Percentiles rank a stretch among this genome's conserved stretches.
phyloP scores from a whole-genome alignment of 2,329 filamentous ascomycete genomes.

The Zopfia rhizophila region DNA sequence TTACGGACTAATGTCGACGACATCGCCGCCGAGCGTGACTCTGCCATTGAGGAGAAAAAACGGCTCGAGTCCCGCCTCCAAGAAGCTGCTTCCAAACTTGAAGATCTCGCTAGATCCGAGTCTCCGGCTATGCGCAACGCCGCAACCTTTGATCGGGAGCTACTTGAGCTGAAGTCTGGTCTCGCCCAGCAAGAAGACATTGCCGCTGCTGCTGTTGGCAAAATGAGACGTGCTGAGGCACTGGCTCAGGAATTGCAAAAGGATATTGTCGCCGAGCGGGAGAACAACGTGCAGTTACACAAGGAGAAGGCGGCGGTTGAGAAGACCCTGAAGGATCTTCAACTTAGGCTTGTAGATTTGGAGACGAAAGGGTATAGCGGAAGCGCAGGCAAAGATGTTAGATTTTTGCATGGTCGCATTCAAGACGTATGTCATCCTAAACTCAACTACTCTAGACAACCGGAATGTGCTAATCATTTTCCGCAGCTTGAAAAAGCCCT shows the following conservation, averaged over 20 bases:
- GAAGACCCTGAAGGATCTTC: conserved; percentile 89
- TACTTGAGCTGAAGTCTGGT: conserved; percentile 87
- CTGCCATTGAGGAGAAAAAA: conserved; percentile 87
- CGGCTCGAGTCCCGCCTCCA: conserved; percentile 84
- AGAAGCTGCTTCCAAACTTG: conserved; percentile 87
- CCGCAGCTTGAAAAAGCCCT: conserved; percentile 85
- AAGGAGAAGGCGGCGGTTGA: conserved; percentile 91
- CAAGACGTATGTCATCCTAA: conserved; percentile 77
- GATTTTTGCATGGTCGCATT: conserved; percentile 92
- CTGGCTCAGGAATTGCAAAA: conserved; percentile 90
- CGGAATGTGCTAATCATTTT: conserved; percentile 21
- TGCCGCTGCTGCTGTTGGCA: conserved; percentile 88
- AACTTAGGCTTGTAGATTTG: conserved; percentile 88
- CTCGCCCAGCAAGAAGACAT: conserved; percentile 95
- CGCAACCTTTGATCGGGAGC: conserved; percentile 86
- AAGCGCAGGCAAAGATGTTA: conserved; percentile 91
- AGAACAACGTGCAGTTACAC: conserved; percentile 81
- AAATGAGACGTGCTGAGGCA: conserved; percentile 95
- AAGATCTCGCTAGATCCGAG: conserved; percentile 86
- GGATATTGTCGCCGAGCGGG: conserved; percentile 87
- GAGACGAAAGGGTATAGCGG: conserved; percentile 95
- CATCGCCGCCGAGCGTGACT: conserved; percentile 83
- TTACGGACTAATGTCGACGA: conserved; percentile 89
- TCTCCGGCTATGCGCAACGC: conserved; percentile 90
- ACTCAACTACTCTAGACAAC: conserved; percentile 1